Evolutionary conservation across 73 alveolate species (phyloP).

Genomic region (Paramecium primaurelia): DNA sequence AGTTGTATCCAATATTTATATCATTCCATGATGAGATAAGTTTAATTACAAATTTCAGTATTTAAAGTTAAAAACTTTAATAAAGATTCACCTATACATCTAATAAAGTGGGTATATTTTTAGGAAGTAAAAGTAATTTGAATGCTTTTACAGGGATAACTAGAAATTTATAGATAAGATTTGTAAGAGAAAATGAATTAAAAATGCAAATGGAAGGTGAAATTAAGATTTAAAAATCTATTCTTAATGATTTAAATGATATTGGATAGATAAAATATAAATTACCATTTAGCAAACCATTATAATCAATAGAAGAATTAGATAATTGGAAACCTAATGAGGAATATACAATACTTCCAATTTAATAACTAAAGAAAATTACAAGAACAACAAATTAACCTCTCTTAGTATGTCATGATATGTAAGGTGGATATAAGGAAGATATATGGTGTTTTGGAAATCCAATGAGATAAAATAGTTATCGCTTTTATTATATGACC

Average conservation of each 20-base stretch:
- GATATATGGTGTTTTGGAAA: conserved; percentile 48
- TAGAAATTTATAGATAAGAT: neutral
- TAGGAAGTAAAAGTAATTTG: neutral
- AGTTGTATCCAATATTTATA: neutral
- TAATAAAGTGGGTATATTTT: neutral
- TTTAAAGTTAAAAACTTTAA: neutral
- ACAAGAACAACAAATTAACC: neutral
- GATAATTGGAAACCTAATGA: conserved; percentile 10
- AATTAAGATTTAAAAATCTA: neutral
- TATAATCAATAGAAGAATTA: neutral
- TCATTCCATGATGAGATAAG: neutral
- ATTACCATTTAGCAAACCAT: conserved; percentile 19
- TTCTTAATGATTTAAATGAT: neutral
- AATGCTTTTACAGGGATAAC: neutral
- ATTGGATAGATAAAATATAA: conserved; percentile 2
- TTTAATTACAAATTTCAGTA: neutral
- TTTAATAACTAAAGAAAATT: neutral
- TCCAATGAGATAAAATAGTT: conserved; percentile 45
- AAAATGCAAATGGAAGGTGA: neutral
- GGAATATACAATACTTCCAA: conserved; percentile 1
- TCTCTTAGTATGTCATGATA: conserved; percentile 57
- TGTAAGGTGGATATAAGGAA: conserved; percentile 53
- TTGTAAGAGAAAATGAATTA: neutral
- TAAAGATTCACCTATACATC: neutral
- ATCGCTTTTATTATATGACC: conserved; percentile 70